Percentiles rank a stretch among this genome's conserved stretches.
Conservation (phyloP, 2,329 filamentous ascomycete genomes). For the Endothia cerciana region DNA sequence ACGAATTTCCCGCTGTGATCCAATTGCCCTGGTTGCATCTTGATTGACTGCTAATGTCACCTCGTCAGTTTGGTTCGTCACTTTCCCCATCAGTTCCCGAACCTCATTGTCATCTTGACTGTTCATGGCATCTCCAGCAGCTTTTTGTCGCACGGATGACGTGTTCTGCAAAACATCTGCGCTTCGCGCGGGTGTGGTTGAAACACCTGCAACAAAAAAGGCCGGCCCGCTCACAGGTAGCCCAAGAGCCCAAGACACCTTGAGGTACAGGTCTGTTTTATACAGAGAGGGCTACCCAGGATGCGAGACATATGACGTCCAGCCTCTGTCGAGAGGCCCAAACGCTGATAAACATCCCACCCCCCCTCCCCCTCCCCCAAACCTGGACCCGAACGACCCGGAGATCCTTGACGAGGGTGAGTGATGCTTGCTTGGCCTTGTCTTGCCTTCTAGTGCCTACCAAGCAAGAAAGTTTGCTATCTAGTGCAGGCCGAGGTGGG, state of each 20-base stretch:
- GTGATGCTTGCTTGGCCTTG: background rate
- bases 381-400: background rate
- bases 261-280: slow-evolving; percentile 1
- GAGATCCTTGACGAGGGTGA: background rate
- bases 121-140: background rate
- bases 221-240: no score
- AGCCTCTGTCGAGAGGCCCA: background rate
- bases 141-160: no score
- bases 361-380: background rate
- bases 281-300: slow-evolving; percentile 1
- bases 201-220: slow-evolving; percentile 17
- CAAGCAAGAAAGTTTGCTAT: background rate
- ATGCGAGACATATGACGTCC: slow-evolving; percentile 6
- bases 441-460: background rate
- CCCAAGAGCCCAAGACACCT: slow-evolving; percentile 15
- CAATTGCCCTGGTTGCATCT: slow-evolving; percentile 15
- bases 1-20: slow-evolving; percentile 4
- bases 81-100: background rate
- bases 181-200: slow-evolving; percentile 7
- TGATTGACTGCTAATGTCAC: slow-evolving; percentile 10
- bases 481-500: background rate
- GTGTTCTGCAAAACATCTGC: no score
- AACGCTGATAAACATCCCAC: background rate
- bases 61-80: background rate
- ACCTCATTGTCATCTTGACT: background rate